Base-by-base conservation (phyloP, 1,284 basidiomycete species). In the Pseudozyma thailandica region DNA sequence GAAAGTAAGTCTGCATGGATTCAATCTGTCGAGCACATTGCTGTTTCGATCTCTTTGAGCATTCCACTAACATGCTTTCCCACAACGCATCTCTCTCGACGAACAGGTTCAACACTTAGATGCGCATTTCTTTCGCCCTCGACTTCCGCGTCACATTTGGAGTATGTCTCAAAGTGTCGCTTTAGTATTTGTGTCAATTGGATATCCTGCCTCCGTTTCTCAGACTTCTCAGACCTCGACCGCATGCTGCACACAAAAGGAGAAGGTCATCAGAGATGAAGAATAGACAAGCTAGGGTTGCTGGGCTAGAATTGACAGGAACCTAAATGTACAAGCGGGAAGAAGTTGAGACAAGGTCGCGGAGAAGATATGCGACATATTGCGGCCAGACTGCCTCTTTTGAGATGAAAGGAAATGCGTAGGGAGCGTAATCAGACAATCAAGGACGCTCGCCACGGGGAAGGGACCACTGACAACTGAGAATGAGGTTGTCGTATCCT, bases 401-500 rank as follows among this genome's bases (percentile, higher is more conserved):
- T 41, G 37, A 16, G n/a, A 25, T 13, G 27, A 33, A 12, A 18
- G 10, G 3, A 50, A 37, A 7, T 49, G 16, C n/a, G n/a, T 16
- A 39, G 10, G 23, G 37, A 38, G 25, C 18, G 12, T 10, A 6
- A 13, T 6, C 31, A 26, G 44, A 21, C 33, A 16, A 63, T 56
- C 50, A 69, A 59, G 79, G 77, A 20, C 79, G 71, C 62, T 81
- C 79, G 45, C 72, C 81, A 35, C 82, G 66, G 10, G 83, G 83
- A 30, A 78, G 71, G 27, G 91, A 93, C 92, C 92, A 94, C 79
- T 91, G 90, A 50, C 92, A 90, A 79, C 88, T 92, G 80, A 94
- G 83, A 78, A 94, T 94, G 66, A 94, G 85, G 83, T 92, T 94
- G 82, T 92, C 91, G 79, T 94, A 94, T 82, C 93, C 93, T 81